Percentiles rank a stretch among this genome's conserved stretches.
Evolutionary conservation across 139 green algal species (phyloP).

Genomic region (Chlamydomonas sp.): DNA sequence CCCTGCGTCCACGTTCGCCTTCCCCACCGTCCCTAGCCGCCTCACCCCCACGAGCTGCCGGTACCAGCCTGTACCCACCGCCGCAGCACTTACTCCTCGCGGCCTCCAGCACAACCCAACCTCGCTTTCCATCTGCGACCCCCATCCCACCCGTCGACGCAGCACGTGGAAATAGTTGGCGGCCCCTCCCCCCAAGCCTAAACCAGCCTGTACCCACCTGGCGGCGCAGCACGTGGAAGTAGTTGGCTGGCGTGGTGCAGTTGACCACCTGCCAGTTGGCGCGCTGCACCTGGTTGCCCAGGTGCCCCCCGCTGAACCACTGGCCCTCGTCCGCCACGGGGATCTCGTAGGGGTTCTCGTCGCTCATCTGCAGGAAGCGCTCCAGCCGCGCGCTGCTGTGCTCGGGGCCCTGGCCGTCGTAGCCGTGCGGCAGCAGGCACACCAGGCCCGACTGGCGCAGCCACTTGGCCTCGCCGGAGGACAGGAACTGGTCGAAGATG

Average conservation of each 20-base stretch:
- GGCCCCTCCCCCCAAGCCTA: not conserved
- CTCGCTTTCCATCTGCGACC: no score
- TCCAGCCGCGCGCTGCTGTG: slow-evolving; percentile 92
- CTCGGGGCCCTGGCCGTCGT: slow-evolving; percentile 98
- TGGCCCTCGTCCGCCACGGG: slow-evolving; percentile 81
- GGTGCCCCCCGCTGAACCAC: slow-evolving; percentile 87
- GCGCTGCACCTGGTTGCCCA: slow-evolving; percentile 89
- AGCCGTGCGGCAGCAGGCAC: slow-evolving; percentile 96
- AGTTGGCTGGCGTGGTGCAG: slow-evolving; percentile 97
- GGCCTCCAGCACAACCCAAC: no score
- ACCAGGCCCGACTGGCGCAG: slow-evolving; percentile 86
- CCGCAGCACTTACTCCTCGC: no score
- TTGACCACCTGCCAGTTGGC: slow-evolving; percentile 97
- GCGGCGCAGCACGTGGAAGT: slow-evolving; percentile 97
- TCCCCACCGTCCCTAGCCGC: no score
- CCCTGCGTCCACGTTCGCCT: no score
- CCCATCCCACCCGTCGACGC: no score
- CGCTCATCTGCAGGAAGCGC: slow-evolving; percentile 93
- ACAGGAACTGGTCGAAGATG: slow-evolving; percentile 98
- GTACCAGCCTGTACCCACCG: no score
- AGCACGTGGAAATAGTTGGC: not conserved
- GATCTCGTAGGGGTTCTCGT: slow-evolving; percentile 93
- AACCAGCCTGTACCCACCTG: slow-evolving; percentile 61
- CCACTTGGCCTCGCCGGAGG: slow-evolving; percentile 95
- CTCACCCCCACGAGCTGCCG: no score